These are phyloP conservation scores for Pseudogymnoascus sp. DNA, from an alignment of 2,329 filamentous ascomycete genomes.

Conservation along the genomic window DNA sequence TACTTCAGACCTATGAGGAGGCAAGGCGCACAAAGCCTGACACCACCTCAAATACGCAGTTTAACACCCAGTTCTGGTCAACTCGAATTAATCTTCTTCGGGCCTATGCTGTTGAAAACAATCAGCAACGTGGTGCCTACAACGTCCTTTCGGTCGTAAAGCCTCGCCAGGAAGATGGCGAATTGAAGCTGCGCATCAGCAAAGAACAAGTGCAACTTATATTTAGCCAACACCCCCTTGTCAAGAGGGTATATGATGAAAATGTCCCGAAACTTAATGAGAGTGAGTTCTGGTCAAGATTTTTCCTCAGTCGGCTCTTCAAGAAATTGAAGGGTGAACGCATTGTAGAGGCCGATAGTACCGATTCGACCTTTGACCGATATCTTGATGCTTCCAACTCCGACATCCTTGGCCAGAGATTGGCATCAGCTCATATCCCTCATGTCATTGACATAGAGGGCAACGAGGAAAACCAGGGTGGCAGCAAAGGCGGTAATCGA, in stretches of 20 bases:
- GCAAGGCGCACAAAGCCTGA: slow-evolving; percentile 77
- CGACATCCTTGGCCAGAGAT: slow-evolving; percentile 43
- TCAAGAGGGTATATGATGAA: slow-evolving; percentile 87
- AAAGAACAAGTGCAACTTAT: slow-evolving; percentile 91
- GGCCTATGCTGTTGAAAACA: slow-evolving; percentile 81
- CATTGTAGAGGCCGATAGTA: slow-evolving; percentile 67
- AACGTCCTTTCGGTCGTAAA: slow-evolving; percentile 91
- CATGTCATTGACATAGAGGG: slow-evolving; percentile 87
- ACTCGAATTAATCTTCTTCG: slow-evolving; percentile 78
- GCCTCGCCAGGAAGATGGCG: slow-evolving; percentile 65
- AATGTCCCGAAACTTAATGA: slow-evolving; percentile 78
- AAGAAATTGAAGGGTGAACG: slow-evolving; percentile 90
- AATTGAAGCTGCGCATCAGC: slow-evolving; percentile 74
- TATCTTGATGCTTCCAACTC: slow-evolving; percentile 71
- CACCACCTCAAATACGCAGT: slow-evolving; percentile 69
- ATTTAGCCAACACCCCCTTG: slow-evolving; percentile 84
- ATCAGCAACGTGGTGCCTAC: slow-evolving; percentile 81
- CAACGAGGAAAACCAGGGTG: slow-evolving; percentile 91
- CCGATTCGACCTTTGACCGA: slow-evolving; percentile 75
- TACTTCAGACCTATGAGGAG: slow-evolving; percentile 83
- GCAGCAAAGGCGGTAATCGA: slow-evolving; percentile 71
- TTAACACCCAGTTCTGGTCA: slow-evolving; percentile 92
- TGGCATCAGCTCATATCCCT: slow-evolving; percentile 62
- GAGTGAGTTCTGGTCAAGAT: slow-evolving; percentile 82
- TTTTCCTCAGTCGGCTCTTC: slow-evolving; percentile 84